phyloP scores from a whole-genome alignment of 495 filamentous ascomycete species.

The Daldinia concentrica region DNA sequence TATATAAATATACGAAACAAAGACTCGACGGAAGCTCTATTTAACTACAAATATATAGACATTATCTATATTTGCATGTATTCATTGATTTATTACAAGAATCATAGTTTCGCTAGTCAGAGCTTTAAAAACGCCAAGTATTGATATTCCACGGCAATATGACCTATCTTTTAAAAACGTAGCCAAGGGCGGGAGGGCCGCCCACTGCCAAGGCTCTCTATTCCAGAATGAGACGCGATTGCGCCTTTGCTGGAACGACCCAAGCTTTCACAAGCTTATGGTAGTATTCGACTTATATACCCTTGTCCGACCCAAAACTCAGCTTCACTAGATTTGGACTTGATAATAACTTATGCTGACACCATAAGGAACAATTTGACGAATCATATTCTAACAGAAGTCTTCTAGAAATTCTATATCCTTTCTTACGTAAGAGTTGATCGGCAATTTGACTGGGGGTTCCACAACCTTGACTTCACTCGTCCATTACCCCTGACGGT shows the following conservation, averaged over 20 bases:
- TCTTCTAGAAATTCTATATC: conserved; percentile 36
- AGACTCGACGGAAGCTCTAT: background rate
- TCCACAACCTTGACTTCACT: conserved; percentile 21
- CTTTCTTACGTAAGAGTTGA: conserved; percentile 25
- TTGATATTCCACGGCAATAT: background rate
- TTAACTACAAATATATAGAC: background rate
- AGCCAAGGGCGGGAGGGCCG: conserved; percentile 16
- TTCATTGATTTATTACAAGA: too few species aligned
- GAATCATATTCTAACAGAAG: conserved; percentile 25
- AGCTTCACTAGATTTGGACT: conserved; percentile 30
- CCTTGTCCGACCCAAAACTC: conserved; percentile 22
- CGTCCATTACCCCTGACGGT: conserved; percentile 17
- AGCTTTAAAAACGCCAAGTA: background rate
- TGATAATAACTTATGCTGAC: conserved; percentile 27
- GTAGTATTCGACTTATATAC: conserved; percentile 27
- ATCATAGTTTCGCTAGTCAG: background rate
- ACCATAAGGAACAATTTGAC: conserved; percentile 1
- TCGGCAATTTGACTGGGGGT: conserved; percentile 14
- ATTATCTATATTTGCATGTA: background rate
- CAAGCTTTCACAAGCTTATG: conserved; percentile 16
- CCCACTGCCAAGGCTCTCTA: conserved; percentile 15
- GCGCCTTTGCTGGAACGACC: conserved; percentile 6
- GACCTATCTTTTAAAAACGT: background rate
- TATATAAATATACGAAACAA: background rate
- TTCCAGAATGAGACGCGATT: conserved; percentile 16